Evolutionary conservation across 306 rosid species (phyloP).

Genomic region (Quercus parvula): DNA sequence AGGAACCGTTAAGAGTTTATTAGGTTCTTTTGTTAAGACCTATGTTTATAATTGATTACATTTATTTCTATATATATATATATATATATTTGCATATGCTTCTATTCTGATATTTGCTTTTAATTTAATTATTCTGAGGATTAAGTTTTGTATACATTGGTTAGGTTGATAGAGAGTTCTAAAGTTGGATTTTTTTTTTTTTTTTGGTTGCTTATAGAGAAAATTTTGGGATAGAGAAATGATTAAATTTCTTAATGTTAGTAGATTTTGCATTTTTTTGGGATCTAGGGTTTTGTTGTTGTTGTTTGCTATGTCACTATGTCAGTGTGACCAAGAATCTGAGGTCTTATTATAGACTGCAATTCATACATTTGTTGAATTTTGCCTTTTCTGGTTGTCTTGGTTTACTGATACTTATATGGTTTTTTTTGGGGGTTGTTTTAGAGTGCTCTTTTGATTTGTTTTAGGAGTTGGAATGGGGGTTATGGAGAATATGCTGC

Average conservation of each 20-base stretch:
- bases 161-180: background rate
- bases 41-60: no score
- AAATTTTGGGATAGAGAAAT: background rate
- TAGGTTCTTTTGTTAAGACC: background rate
- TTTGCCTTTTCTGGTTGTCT: background rate
- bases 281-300: background rate
- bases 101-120: background rate
- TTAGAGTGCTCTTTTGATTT: background rate
- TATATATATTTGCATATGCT: background rate
- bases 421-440: background rate
- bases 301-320: background rate
- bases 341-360: background rate
- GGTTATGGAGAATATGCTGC: slow-evolving; percentile 32
- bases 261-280: background rate
- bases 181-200: background rate
- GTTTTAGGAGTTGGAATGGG: slow-evolving; percentile 29
- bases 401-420: background rate
- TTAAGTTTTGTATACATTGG: background rate
- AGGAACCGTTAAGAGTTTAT: background rate
- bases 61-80: background rate
- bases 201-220: background rate
- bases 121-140: background rate
- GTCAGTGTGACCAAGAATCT: background rate
- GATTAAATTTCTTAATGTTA: background rate
- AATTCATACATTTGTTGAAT: background rate